Percentiles rank a stretch among this genome's conserved stretches.
Evolutionary conservation across 106 monocot genomes (phyloP).

Genomic region (Acorus gramineus): DNA sequence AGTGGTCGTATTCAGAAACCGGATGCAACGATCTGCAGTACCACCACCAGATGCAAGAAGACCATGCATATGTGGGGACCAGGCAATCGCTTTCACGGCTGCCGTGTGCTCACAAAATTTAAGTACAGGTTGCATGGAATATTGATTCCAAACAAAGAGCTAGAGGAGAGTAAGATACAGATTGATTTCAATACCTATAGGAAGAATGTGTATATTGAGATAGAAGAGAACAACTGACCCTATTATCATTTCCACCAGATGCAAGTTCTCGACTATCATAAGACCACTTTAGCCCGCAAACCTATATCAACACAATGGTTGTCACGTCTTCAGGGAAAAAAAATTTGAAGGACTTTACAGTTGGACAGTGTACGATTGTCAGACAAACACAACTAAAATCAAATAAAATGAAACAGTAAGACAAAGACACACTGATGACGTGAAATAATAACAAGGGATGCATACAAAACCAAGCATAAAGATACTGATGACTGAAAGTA

Average conservation of each 20-base stretch:
- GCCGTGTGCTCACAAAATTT: constrained; percentile 97
- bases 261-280: constrained; percentile 94
- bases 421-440: too few relatives aligned
- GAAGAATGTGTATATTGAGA: background rate
- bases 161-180: constrained; percentile 13
- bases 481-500: too few relatives aligned
- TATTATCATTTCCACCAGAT: constrained; percentile 55
- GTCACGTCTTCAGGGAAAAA: too few relatives aligned
- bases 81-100: constrained; percentile 98
- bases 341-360: too few relatives aligned
- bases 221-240: background rate
- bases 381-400: too few relatives aligned
- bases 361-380: too few relatives aligned
- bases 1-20: constrained; percentile 94
- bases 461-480: too few relatives aligned
- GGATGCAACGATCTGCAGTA: constrained; percentile 93
- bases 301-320: constrained; percentile 16
- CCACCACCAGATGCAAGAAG: constrained; percentile 98
- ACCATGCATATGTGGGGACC: constrained; percentile 96
- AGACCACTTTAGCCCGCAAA: constrained; percentile 95
- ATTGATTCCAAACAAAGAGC: constrained; percentile 96
- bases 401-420: too few relatives aligned
- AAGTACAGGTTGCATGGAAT: constrained; percentile 71
- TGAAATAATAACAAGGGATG: too few relatives aligned
- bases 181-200: background rate